These are phyloP conservation scores for Immersiporthe knoxdaviesiana DNA, from an alignment of 2,329 filamentous ascomycete species.

Conservation along the genomic window DNA sequence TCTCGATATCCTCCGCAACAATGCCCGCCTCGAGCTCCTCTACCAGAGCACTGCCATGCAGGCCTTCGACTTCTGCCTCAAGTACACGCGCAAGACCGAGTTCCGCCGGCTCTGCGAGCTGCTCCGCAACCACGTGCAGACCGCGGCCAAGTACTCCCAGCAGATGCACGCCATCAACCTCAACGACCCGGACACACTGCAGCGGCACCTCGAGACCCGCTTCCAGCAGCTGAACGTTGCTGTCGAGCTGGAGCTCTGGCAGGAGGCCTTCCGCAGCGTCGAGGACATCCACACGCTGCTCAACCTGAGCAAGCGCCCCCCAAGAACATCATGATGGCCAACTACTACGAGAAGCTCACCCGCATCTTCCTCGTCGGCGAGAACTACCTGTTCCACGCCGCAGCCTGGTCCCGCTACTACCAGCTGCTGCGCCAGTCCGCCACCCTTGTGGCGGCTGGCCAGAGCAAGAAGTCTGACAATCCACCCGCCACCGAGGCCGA, in stretches of 20 bases:
- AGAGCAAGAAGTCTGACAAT: conserved; percentile 92
- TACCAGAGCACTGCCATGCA: conserved; percentile 98
- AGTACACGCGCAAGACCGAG: conserved; percentile 98
- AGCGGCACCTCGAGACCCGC: conserved; percentile 95
- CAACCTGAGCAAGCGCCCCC: conserved; percentile 97
- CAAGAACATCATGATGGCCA: conserved; percentile 99
- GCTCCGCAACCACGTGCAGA: conserved; percentile 97
- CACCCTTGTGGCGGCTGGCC: conserved; percentile 77
- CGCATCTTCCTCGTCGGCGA: conserved; percentile 98
- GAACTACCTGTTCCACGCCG: conserved; percentile 99
- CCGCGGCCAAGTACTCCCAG: conserved; percentile 96
- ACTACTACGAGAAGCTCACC: conserved; percentile 99
- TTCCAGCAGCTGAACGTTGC: conserved; percentile 99
- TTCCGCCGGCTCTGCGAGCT: conserved; percentile 98
- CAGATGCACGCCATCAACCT: conserved; percentile 99
- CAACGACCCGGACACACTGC: conserved; percentile 94
- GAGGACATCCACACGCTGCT: conserved; percentile 98
- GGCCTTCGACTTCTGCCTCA: conserved; percentile 98
- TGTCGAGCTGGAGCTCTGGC: conserved; percentile 97
- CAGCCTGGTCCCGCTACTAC: conserved; percentile 97
- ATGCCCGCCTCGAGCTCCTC: conserved; percentile 94
- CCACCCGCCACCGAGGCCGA: conserved; percentile 87
- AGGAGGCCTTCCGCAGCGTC: conserved; percentile 98
- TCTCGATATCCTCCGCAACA: conserved; percentile 98
- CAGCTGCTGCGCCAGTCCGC: conserved; percentile 92